These are phyloP conservation scores for Fusarium poae DNA, from an alignment of 2,329 filamentous ascomycete genomes.

Conservation along the genomic window DNA sequence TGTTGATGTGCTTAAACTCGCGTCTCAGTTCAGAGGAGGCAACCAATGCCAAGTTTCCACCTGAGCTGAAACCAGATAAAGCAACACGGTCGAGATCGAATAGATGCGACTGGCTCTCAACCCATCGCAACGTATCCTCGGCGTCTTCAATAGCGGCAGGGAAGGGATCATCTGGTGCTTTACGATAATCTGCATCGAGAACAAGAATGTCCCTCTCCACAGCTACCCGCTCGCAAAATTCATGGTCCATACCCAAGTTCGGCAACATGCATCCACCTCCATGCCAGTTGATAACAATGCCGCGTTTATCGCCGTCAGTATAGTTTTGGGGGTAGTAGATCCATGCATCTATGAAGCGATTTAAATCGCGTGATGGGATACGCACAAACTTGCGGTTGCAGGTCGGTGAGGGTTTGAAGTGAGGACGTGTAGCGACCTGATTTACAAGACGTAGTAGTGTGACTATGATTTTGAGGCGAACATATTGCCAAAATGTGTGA, in stretches of 20 bases:
- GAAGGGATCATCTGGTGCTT: slow-evolving; percentile 57
- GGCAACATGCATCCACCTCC: slow-evolving; percentile 54
- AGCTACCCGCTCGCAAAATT: slow-evolving; percentile 54
- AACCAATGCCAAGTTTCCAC: slow-evolving; percentile 59
- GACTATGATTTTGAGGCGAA: slow-evolving; percentile 33
- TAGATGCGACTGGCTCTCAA: slow-evolving; percentile 43
- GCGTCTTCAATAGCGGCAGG: slow-evolving; percentile 52
- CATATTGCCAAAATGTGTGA: slow-evolving; percentile 28
- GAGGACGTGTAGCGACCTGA: slow-evolving; percentile 23
- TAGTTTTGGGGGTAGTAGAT: slow-evolving; percentile 44
- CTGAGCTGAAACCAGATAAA: slow-evolving; percentile 62
- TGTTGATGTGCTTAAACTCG: slow-evolving; percentile 55
- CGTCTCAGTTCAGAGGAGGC: slow-evolving; percentile 49
- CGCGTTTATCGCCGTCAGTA: not conserved
- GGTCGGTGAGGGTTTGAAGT: slow-evolving; percentile 20
- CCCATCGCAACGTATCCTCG: slow-evolving; percentile 55
- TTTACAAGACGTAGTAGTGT: slow-evolving; percentile 34
- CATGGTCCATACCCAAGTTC: slow-evolving; percentile 56
- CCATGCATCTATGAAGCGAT: slow-evolving; percentile 48
- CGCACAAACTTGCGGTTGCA: slow-evolving; percentile 30
- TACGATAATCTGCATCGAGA: slow-evolving; percentile 56
- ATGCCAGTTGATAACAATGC: slow-evolving; percentile 54
- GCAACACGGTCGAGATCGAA: slow-evolving; percentile 56
- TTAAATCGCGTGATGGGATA: slow-evolving; percentile 49
- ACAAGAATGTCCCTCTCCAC: slow-evolving; percentile 45